Conservation (phyloP, 2,329 filamentous ascomycete species). For the Exophiala calicioides region DNA sequence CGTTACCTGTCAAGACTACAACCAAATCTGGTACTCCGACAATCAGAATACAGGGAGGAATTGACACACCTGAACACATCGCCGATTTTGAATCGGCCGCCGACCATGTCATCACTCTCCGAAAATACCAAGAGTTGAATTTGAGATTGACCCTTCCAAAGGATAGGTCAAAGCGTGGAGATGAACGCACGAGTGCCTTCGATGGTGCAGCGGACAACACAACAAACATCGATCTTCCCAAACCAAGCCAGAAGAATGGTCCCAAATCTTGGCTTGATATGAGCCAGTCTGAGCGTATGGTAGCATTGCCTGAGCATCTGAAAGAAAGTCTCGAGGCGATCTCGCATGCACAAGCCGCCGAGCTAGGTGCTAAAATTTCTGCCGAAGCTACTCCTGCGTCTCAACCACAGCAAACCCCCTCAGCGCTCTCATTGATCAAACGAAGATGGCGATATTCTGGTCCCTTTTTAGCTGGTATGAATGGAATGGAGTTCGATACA, state of each 20-base stretch:
- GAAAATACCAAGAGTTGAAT: conserved; percentile 83
- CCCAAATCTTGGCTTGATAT: conserved; percentile 18
- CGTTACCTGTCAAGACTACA: conserved; percentile 75
- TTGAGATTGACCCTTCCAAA: conserved; percentile 51
- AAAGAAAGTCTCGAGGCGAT: conserved; percentile 20
- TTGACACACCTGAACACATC: conserved; percentile 84
- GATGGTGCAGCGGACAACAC: conserved; percentile 29
- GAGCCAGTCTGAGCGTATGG: conserved; percentile 13
- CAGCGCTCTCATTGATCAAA: conserved; percentile 2
- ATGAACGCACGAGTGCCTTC: conserved; percentile 36
- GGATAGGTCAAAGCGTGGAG: conserved; percentile 5
- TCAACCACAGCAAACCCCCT: conserved; percentile 1
- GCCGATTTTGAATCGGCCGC: conserved; percentile 84
- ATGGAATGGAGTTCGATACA: conserved; percentile 55
- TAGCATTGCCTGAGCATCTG: conserved; percentile 26
- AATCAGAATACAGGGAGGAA: conserved; percentile 67
- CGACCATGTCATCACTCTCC: conserved; percentile 76
- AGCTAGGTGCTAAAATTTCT: conserved; percentile 3
- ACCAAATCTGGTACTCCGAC: conserved; percentile 71
- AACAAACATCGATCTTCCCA: conserved; percentile 12
- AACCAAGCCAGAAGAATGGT: conserved; percentile 1
- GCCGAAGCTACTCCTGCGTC: conserved; percentile 1
- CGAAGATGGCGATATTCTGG: conserved; percentile 58
- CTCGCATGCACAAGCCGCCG: conserved; percentile 3
- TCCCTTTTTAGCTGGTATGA: conserved; percentile 60